A percentile compares a stretch with the other conserved stretches of the same genome.
Evolutionary conservation across 2,329 filamentous ascomycete genomes (phyloP).

Genomic region (Exophiala oligosperma): DNA sequence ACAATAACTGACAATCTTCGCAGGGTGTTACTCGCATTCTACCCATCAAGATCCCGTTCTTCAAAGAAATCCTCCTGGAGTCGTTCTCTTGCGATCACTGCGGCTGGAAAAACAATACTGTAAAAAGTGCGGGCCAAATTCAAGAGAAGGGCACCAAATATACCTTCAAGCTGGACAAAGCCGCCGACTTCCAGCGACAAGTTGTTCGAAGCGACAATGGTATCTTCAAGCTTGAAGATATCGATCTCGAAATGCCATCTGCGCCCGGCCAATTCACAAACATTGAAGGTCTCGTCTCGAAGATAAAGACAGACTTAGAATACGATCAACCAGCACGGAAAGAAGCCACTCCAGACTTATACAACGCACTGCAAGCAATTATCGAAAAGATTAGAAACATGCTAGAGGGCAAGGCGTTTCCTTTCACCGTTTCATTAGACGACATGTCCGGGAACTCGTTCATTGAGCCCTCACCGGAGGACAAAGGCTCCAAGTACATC

Average conservation of each 20-base stretch:
- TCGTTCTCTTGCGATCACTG: constrained; percentile 93
- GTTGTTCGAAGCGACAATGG: constrained; percentile 91
- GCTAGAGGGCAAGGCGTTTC: constrained; percentile 73
- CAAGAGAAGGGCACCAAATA: constrained; percentile 86
- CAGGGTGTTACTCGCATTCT: constrained; percentile 84
- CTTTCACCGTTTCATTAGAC: constrained; percentile 84
- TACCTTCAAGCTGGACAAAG: constrained; percentile 72
- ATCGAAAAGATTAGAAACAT: constrained; percentile 74
- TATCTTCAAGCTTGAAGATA: constrained; percentile 80
- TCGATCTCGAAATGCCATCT: constrained; percentile 89
- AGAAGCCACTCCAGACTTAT: constrained; percentile 73
- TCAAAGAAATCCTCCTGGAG: constrained; percentile 96
- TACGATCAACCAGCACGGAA: constrained; percentile 81
- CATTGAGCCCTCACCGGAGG: constrained; percentile 78
- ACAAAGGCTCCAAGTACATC: constrained; percentile 83
- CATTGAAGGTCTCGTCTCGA: constrained; percentile 80
- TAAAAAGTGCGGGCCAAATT: constrained; percentile 88
- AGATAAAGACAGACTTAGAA: constrained; percentile 77
- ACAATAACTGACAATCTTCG: constrained; percentile 19
- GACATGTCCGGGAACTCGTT: constrained; percentile 95
- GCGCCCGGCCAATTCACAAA: constrained; percentile 92
- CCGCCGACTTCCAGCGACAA: constrained; percentile 77
- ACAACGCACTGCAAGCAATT: constrained; percentile 73
- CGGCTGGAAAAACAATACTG: constrained; percentile 84
- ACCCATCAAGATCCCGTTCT: constrained; percentile 91